These are phyloP conservation scores for Digitaria exilis DNA, from an alignment of 202 grass and related monocot species.

Conservation along the genomic window DNA sequence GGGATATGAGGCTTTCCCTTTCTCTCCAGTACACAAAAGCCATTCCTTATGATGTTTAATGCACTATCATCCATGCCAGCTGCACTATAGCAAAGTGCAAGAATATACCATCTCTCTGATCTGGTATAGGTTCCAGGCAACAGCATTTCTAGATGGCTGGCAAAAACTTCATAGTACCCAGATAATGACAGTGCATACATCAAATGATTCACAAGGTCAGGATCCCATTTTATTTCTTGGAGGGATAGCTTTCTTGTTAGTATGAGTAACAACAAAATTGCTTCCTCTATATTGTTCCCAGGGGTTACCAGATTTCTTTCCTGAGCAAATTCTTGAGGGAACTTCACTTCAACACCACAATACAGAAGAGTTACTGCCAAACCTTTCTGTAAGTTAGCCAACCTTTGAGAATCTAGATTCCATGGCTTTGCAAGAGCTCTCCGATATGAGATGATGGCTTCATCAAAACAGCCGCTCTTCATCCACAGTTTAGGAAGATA, in stretches of 20 bases:
- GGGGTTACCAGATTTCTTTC: conserved; percentile 41
- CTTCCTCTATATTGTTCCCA: conserved; percentile 73
- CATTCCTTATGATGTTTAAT: conserved; percentile 83
- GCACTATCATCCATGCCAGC: conserved; percentile 78
- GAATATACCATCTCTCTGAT: conserved; percentile 94
- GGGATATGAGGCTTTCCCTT: conserved; percentile 82
- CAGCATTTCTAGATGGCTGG: conserved; percentile 79
- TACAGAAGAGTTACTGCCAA: conserved; percentile 82
- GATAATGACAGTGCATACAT: conserved; percentile 73
- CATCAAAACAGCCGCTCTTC: conserved; percentile 77
- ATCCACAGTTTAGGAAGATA: conserved; percentile 93
- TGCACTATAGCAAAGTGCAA: conserved; percentile 89
- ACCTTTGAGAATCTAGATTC: conserved; percentile 78
- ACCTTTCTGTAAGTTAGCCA: conserved; percentile 80
- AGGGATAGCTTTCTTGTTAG: conserved; percentile 77
- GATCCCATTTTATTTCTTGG: conserved; percentile 84
- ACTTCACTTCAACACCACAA: conserved; percentile 67
- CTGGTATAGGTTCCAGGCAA: conserved; percentile 83
- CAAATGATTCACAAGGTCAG: conserved; percentile 91
- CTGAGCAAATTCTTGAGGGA: conserved; percentile 52
- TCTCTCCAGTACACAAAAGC: conserved; percentile 62
- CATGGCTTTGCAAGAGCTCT: conserved; percentile 72
- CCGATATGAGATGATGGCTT: conserved; percentile 76
- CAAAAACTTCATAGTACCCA: conserved; percentile 83
- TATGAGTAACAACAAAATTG: conserved; percentile 75